Percentiles rank a stretch among this genome's conserved stretches.
Conservation (phyloP, 805 yeast species). For the Kuraishia capsulata region DNA sequence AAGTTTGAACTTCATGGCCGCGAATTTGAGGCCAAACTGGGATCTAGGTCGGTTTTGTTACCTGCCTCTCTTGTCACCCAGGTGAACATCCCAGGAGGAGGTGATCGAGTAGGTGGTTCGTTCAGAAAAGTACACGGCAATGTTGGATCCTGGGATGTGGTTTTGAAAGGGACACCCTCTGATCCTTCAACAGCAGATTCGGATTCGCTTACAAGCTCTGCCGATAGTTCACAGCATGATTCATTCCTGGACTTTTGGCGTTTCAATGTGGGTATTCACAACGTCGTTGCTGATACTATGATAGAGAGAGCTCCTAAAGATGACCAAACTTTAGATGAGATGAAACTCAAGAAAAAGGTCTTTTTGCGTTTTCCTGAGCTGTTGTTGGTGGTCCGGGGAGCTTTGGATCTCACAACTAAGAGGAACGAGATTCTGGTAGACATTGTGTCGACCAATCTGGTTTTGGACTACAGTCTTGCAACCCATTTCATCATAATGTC, state of each 20-base stretch:
- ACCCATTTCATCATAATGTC: conserved; percentile 38
- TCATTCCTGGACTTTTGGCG: background rate
- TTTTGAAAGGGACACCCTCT: background rate
- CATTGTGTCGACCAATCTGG: background rate
- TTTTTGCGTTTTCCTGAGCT: background rate
- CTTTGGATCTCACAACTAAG: background rate
- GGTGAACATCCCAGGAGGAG: conserved; percentile 21
- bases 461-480: conserved; percentile 23
- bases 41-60: conserved; percentile 33
- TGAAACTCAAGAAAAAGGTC: background rate
- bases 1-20: conserved; percentile 10
- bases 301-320: background rate
- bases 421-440: background rate
- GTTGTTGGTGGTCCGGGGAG: background rate
- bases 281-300: background rate
- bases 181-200: background rate
- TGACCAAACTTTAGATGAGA: background rate
- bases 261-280: background rate
- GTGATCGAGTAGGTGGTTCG: conserved; percentile 24
- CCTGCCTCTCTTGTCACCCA: conserved; percentile 26
- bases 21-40: conserved; percentile 18
- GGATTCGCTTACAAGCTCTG: background rate
- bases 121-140: conserved; percentile 5
- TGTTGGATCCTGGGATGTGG: background rate
- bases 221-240: background rate